Evolutionary conservation across 108 stramenopile genomes (phyloP).

Genomic region (Pseudonitzschia delicatissima): DNA sequence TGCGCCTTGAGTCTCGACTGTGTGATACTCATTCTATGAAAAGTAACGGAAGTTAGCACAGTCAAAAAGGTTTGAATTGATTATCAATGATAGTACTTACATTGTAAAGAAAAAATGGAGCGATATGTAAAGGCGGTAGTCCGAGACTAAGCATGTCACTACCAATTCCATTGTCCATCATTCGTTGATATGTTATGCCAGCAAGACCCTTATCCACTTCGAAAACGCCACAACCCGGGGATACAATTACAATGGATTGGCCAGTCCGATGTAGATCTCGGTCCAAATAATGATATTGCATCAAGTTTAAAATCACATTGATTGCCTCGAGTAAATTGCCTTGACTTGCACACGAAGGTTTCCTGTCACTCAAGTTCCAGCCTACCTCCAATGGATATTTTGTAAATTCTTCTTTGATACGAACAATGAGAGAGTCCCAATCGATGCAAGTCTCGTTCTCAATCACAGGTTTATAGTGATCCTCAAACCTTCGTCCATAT

Average conservation of each 20-base stretch:
- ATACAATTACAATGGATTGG: slow-evolving; percentile 91
- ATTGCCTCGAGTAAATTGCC: slow-evolving; percentile 97
- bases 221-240: slow-evolving; percentile 95
- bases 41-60: neutral
- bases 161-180: slow-evolving; percentile 99
- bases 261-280: slow-evolving; percentile 92
- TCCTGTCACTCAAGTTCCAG: slow-evolving; percentile 72
- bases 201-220: slow-evolving; percentile 88
- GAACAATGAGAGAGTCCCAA: slow-evolving; percentile 69
- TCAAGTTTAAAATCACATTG: slow-evolving; percentile 95
- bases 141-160: slow-evolving; percentile 96
- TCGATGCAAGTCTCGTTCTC: slow-evolving; percentile 89
- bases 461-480: slow-evolving; percentile 89
- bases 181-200: slow-evolving; percentile 96
- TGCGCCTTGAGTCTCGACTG: slow-evolving; percentile 22
- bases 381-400: slow-evolving; percentile 78
- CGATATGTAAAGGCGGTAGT: slow-evolving; percentile 93
- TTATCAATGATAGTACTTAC: slow-evolving; percentile 23
- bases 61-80: neutral
- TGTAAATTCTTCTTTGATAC: slow-evolving; percentile 87
- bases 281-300: slow-evolving; percentile 95
- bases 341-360: slow-evolving; percentile 80
- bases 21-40: slow-evolving; percentile 33
- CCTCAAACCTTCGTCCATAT: slow-evolving; percentile 78
- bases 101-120: slow-evolving; percentile 94